These are phyloP conservation scores for Nothomitra cinnamomea DNA, from an alignment of 2,329 filamentous ascomycete genomes.

Conservation along the genomic window DNA sequence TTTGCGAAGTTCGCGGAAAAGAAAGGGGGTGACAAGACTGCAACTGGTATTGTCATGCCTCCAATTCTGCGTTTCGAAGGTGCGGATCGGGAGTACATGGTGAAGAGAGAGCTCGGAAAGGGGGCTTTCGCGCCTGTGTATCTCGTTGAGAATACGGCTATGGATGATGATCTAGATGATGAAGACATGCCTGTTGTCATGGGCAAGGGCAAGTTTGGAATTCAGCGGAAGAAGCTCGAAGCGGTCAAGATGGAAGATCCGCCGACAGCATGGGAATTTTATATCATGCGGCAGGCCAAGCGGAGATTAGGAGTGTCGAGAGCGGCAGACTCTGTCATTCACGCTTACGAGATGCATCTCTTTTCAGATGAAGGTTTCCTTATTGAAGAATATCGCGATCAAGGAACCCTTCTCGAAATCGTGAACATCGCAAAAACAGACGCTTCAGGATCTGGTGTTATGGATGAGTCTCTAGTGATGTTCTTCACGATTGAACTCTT, in stretches of 20 bases:
- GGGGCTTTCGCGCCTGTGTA: slow-evolving; percentile 95
- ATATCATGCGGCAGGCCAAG: slow-evolving; percentile 77
- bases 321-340: slow-evolving; percentile 59
- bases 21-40: slow-evolving; percentile 37
- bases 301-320: slow-evolving; percentile 55
- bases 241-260: slow-evolving; percentile 91
- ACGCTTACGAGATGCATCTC: slow-evolving; percentile 78
- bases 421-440: slow-evolving; percentile 74
- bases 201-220: slow-evolving; percentile 44
- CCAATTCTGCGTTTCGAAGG: slow-evolving; percentile 53
- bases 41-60: slow-evolving; percentile 38
- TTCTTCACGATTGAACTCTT: slow-evolving; percentile 89
- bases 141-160: slow-evolving; percentile 60
- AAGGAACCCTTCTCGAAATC: slow-evolving; percentile 88
- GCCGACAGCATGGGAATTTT: slow-evolving; percentile 84
- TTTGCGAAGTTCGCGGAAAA: slow-evolving; percentile 53
- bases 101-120: slow-evolving; percentile 75
- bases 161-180: slow-evolving; percentile 32
- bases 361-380: slow-evolving; percentile 84
- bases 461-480: slow-evolving; percentile 88
- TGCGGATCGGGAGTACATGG: slow-evolving; percentile 48
- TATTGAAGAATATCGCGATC: slow-evolving; percentile 69
- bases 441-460: slow-evolving; percentile 37
- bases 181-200: slow-evolving; percentile 31
- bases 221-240: slow-evolving; percentile 44